Base-by-base conservation (phyloP, 2,329 filamentous ascomycete genomes). In the Sordariomycetes sp. region DNA sequence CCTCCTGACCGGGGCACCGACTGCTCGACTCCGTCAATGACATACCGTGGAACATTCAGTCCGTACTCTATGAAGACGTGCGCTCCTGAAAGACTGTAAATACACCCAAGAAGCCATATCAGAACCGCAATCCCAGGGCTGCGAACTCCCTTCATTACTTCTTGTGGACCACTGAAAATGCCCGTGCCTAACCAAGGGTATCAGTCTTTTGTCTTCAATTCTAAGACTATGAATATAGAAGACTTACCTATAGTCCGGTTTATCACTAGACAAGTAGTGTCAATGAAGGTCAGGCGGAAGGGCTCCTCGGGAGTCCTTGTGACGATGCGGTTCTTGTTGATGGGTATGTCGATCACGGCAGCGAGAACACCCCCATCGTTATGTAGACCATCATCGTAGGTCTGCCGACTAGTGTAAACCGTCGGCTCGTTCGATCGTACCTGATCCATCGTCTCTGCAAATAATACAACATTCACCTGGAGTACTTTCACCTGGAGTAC, bases 51-150 rank as follows among this genome's bases (percentile, higher is more conserved):
- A 20, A 67, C 54, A 20, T 62, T 64, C n/a, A 69, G 53, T 3
- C 66, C 64, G 30, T 66, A 64, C 39, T 69, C 66, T 9, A 68
- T 51, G 36, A 58, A 59, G 9, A 59, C 56, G 21, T 59, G 56
- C 9, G 50, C 43, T 2, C 59, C 51, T 8, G 54, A 40, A 32
- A 58, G 40, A 36, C 58, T 52, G 36, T 64, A 61, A n/a, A 64
- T 38, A 23, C 51, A 50, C 6, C 58, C 60, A 4, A 51, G 50
- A 11, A 58, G 37, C 62, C 62, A 66, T 17, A 66, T 47, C 10
- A 65, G 49, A 8, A 66, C 45, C 5, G 59, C 47, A 10, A 51
- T 44, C 4, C 54, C 56, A 1, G 52, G 48, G 25, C 53, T 59
- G 17, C 39, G 34, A 10, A 54, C 58, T 7, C 53, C 55, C 10